Conservation (phyloP, 768 basidiomycete genomes). For the Pleurotus citrinopileatus region DNA sequence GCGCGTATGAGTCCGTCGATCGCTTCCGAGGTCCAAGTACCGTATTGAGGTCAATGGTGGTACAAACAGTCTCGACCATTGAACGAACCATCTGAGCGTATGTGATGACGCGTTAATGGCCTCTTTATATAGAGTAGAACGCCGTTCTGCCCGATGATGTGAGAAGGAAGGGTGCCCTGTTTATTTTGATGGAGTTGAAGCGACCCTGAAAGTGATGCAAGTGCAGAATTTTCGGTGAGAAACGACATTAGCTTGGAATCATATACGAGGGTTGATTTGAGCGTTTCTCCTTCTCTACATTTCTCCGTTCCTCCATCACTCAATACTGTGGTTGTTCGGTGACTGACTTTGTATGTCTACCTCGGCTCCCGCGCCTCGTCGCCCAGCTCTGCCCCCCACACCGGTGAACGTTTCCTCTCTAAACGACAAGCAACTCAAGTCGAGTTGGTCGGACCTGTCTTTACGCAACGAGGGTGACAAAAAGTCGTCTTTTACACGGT, state of each 20-base stretch:
- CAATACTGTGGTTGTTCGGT: background rate
- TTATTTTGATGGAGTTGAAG: no score
- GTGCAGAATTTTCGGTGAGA: background rate
- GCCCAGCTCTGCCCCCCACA: constrained; percentile 28
- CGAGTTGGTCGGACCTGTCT: constrained; percentile 49
- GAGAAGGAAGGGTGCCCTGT: no score
- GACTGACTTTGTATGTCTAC: constrained; percentile 1
- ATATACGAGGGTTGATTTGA: background rate
- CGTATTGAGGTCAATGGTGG: no score
- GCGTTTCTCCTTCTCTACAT: background rate
- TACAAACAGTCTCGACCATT: no score
- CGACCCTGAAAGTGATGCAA: background rate
- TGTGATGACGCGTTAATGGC: background rate
- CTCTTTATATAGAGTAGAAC: no score
- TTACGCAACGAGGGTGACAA: constrained; percentile 22
- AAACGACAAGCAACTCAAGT: constrained; percentile 43
- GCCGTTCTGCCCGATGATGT: no score
- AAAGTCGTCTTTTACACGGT: constrained; percentile 24
- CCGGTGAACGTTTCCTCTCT: constrained; percentile 35
- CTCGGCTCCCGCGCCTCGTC: constrained; percentile 24
- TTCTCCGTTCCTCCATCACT: constrained; percentile 2
- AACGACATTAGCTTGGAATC: constrained; percentile 1
- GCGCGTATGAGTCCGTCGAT: no score
- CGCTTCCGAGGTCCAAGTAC: no score
- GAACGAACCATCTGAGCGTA: no score